Conservation (phyloP, 169 alveolate species). For the Eimeria maxima region DNA sequence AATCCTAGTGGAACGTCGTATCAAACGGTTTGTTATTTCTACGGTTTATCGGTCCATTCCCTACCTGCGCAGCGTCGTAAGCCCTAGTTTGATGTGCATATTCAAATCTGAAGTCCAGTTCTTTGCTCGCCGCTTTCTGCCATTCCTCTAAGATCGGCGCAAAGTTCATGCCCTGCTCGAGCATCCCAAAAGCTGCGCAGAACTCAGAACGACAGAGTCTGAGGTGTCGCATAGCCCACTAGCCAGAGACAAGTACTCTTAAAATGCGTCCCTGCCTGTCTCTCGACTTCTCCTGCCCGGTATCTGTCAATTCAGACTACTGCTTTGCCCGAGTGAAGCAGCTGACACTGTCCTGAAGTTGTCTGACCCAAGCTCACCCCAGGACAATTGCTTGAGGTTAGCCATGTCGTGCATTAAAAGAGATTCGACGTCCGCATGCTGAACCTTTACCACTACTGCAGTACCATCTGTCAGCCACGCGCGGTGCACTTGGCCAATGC, state of each 20-base stretch:
- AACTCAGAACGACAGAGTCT: background rate
- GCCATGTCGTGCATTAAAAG: slow-evolving; percentile 86
- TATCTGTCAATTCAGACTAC: background rate
- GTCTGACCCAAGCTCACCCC: slow-evolving; percentile 83
- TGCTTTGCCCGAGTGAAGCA: background rate
- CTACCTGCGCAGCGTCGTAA: slow-evolving; percentile 85
- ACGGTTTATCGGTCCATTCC: background rate
- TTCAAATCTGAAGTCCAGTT: slow-evolving; percentile 92
- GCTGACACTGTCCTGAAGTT: background rate
- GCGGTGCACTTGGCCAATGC: slow-evolving; percentile 88
- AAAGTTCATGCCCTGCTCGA: slow-evolving; percentile 88
- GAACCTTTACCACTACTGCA: slow-evolving; percentile 87
- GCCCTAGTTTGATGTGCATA: slow-evolving; percentile 90
- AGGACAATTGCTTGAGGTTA: slow-evolving; percentile 85
- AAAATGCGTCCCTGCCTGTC: background rate
- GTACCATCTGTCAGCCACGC: slow-evolving; percentile 86
- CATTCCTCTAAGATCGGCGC: slow-evolving; percentile 92
- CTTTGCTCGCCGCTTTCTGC: slow-evolving; percentile 92
- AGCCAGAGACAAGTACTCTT: background rate
- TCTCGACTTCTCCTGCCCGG: no score
- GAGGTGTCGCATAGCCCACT: slow-evolving; percentile 4
- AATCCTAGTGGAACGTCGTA: background rate
- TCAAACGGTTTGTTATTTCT: background rate
- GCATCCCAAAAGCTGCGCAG: slow-evolving; percentile 89
- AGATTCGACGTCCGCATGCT: slow-evolving; percentile 86